These are phyloP conservation scores for Hypericum perforatum DNA, from an alignment of 345 rosid genomes.

Conservation along the genomic window DNA sequence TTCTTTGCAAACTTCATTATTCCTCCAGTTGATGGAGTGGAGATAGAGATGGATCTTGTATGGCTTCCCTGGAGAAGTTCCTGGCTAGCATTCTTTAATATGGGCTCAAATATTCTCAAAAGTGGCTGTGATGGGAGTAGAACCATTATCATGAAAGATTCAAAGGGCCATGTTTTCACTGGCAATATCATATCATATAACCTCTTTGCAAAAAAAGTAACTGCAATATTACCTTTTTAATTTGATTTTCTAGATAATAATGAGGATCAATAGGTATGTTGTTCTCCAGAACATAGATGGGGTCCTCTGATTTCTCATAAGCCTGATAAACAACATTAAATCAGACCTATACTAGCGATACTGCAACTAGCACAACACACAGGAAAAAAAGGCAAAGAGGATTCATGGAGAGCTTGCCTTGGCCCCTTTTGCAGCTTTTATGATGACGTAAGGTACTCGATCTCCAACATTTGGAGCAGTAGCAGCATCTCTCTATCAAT, in stretches of 20 bases:
- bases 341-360: constrained; percentile 1
- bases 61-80: constrained; percentile 93
- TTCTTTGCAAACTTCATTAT: constrained; percentile 93
- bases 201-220: too few relatives aligned
- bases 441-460: constrained; percentile 88
- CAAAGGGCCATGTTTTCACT: too few relatives aligned
- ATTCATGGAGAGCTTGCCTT: constrained; percentile 41
- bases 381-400: neutral
- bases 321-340: constrained; percentile 40
- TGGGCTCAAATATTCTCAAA: constrained; percentile 92
- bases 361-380: neutral
- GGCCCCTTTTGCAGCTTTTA: constrained; percentile 94
- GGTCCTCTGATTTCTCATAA: constrained; percentile 93
- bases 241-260: constrained; percentile 90
- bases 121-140: constrained; percentile 53
- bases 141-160: constrained; percentile 6
- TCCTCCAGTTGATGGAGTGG: constrained; percentile 87
- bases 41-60: constrained; percentile 81
- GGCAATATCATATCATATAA: too few relatives aligned
- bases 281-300: constrained; percentile 84
- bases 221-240: constrained; percentile 61
- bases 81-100: constrained; percentile 81
- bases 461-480: constrained; percentile 99
- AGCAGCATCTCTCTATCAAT: constrained; percentile 85
- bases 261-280: constrained; percentile 90